Evolutionary conservation across 495 filamentous ascomycete genomes (phyloP).

Genomic region (Clohesyomyces aquaticus): DNA sequence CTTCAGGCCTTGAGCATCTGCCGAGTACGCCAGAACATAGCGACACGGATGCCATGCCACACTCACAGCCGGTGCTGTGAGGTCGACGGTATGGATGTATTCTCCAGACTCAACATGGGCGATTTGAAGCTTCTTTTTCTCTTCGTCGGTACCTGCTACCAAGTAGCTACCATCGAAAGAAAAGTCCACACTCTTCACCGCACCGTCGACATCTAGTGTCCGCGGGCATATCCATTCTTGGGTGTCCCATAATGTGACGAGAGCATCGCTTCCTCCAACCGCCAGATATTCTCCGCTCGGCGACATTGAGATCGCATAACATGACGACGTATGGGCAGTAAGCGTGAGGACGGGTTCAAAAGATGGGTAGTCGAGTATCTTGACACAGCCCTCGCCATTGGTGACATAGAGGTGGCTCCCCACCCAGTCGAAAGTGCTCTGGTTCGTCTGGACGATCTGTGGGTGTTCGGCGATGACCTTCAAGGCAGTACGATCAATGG

Average conservation of each 20-base stretch:
- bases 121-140: conserved; percentile 59
- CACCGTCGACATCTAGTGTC: conserved; percentile 71
- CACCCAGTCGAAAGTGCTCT: conserved; percentile 78
- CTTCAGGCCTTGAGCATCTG: conserved; percentile 76
- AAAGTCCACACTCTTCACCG: conserved; percentile 84
- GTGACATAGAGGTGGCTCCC: conserved; percentile 77
- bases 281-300: conserved; percentile 81
- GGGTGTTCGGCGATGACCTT: conserved; percentile 63
- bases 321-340: conserved; percentile 82
- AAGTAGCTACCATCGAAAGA: conserved; percentile 90
- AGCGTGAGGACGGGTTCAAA: conserved; percentile 61
- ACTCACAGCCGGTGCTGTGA: conserved; percentile 57
- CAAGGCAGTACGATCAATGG: conserved; percentile 51
- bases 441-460: conserved; percentile 77
- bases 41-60: conserved; percentile 89
- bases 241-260: conserved; percentile 91
- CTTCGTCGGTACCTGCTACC: conserved; percentile 84
- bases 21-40: conserved; percentile 90
- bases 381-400: conserved; percentile 78
- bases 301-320: conserved; percentile 69
- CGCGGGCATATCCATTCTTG: conserved; percentile 86
- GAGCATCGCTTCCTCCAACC: conserved; percentile 84
- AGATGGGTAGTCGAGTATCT: conserved; percentile 75
- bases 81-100: conserved; percentile 76
- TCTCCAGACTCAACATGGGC: conserved; percentile 90